Evolutionary conservation across 139 green algal species (phyloP).

Genomic region (Dunaliella sp.): DNA sequence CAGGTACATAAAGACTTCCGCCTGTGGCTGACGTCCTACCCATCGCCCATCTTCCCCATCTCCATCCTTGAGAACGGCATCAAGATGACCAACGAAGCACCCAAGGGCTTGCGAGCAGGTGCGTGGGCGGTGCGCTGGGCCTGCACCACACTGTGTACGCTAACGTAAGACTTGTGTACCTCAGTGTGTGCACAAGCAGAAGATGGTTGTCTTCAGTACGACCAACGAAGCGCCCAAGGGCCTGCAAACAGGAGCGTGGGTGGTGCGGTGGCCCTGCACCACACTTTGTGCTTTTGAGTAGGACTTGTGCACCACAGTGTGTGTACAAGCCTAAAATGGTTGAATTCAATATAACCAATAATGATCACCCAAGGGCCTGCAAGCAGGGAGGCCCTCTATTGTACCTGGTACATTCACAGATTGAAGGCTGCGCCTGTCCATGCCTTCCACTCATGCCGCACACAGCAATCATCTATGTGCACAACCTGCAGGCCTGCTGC

Average conservation of each 20-base stretch:
- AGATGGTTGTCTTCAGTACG: slow-evolving; percentile 45
- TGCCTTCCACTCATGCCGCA: too few species aligned
- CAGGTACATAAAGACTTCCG: slow-evolving; percentile 46
- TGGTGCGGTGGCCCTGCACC: too few species aligned
- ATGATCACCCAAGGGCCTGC: too few species aligned
- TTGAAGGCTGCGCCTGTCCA: too few species aligned
- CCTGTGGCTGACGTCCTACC: slow-evolving; percentile 77
- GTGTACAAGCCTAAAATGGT: too few species aligned
- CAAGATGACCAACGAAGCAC: slow-evolving; percentile 76
- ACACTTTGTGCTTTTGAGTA: too few species aligned
- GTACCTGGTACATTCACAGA: too few species aligned
- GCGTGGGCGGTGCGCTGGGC: background rate
- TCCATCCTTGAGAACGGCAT: slow-evolving; percentile 70
- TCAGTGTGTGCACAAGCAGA: background rate
- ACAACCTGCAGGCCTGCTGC: slow-evolving; percentile 62
- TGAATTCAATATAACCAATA: too few species aligned
- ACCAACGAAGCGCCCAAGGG: slow-evolving; percentile 71
- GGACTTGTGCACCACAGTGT: too few species aligned
- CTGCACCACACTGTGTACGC: background rate
- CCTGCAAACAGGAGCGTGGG: background rate
- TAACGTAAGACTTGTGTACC: background rate
- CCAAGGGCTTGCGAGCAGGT: slow-evolving; percentile 55
- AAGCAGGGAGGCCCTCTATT: too few species aligned
- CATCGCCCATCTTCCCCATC: slow-evolving; percentile 68
- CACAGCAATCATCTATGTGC: too few species aligned